These are phyloP conservation scores for Fraxinus paxiana DNA, from an alignment of 305 asterid genomes.

Conservation along the genomic window DNA sequence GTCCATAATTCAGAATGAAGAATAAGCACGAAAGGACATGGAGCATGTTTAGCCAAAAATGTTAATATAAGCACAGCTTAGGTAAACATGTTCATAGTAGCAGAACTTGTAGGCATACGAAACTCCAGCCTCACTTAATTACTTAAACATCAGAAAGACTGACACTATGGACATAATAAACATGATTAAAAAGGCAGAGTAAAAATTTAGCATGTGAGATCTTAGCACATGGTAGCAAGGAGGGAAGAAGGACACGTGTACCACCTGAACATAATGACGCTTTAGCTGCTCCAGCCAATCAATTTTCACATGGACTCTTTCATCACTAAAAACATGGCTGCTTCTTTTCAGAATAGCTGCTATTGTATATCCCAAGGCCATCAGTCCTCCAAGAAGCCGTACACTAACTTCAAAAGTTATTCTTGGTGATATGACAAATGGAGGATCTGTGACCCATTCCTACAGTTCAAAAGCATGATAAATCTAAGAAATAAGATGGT, in stretches of 20 bases:
- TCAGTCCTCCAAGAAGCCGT: slow-evolving; percentile 94
- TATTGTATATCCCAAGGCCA: slow-evolving; percentile 98
- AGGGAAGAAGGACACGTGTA: slow-evolving; percentile 10
- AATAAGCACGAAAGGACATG: background rate
- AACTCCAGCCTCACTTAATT: background rate
- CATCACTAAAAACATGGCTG: slow-evolving; percentile 78
- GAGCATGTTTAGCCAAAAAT: background rate
- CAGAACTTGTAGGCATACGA: background rate
- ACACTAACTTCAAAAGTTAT: slow-evolving; percentile 98
- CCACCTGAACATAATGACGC: slow-evolving; percentile 90
- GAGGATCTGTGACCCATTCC: slow-evolving; percentile 98
- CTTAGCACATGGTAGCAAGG: background rate
- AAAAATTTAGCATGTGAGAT: background rate
- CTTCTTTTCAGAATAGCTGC: slow-evolving; percentile 94
- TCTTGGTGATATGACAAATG: slow-evolving; percentile 98
- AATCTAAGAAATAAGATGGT: slow-evolving; percentile 6
- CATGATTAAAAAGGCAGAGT: background rate
- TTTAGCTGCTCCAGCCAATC: slow-evolving; percentile 94
- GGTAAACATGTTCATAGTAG: slow-evolving; percentile 1
- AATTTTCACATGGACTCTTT: slow-evolving; percentile 83
- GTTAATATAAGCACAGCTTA: background rate
- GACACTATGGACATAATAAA: background rate
- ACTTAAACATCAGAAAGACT: background rate
- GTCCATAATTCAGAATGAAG: background rate
- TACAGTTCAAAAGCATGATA: slow-evolving; percentile 32